phyloP scores from a whole-genome alignment of 768 basidiomycete genomes.

The Suillus alpinus region DNA sequence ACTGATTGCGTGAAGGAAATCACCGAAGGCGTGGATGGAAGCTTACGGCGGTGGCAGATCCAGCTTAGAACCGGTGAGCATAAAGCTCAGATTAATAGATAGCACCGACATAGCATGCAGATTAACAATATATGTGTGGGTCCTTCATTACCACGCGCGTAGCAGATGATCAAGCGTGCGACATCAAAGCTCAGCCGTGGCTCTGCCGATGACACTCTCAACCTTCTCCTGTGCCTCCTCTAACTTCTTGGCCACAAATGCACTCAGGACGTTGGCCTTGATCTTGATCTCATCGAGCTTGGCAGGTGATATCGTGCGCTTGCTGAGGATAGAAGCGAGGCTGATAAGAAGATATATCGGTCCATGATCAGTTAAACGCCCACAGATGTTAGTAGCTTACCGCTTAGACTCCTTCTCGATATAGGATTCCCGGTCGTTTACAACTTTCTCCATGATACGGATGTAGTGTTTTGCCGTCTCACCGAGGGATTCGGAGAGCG shows the following conservation, averaged over 20 bases:
- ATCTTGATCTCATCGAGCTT: conserved; percentile 94
- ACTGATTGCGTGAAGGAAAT: neutral
- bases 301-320: conserved; percentile 67
- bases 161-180: neutral
- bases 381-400: conserved; percentile 39
- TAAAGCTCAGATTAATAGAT: conserved; percentile 16
- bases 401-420: conserved; percentile 82
- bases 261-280: conserved; percentile 81
- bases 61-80: neutral
- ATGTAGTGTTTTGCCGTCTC: conserved; percentile 73
- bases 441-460: conserved; percentile 86
- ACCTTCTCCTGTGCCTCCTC: conserved; percentile 31
- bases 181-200: conserved; percentile 43
- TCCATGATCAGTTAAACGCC: neutral
- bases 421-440: conserved; percentile 68
- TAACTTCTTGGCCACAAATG: conserved; percentile 45
- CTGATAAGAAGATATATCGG: conserved; percentile 36
- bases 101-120: conserved; percentile 5
- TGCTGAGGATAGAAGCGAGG: conserved; percentile 71
- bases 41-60: neutral
- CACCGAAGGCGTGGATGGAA: neutral
- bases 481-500: conserved; percentile 47
- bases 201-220: conserved; percentile 30
- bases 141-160: conserved; percentile 8
- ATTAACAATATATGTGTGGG: conserved; percentile 16